Conservation (phyloP, 495 filamentous ascomycete species). For the Diplogelasinospora grovesii region DNA sequence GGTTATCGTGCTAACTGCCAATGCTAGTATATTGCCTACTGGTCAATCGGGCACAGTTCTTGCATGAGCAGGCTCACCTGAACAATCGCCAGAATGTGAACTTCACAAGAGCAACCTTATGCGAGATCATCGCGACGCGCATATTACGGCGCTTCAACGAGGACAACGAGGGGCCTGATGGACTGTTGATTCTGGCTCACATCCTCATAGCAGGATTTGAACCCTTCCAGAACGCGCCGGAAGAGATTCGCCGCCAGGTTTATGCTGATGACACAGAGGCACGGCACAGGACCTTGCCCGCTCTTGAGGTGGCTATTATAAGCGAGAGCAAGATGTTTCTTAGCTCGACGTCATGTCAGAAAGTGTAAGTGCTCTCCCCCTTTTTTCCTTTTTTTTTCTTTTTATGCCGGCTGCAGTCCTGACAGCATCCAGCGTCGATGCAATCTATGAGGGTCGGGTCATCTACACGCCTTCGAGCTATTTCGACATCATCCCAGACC, state of each 20-base stretch:
- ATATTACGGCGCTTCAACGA: constrained; percentile 63
- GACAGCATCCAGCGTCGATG: constrained; percentile 42
- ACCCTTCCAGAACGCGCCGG: constrained; percentile 63
- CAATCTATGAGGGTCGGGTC: constrained; percentile 59
- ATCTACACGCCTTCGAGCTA: constrained; percentile 65
- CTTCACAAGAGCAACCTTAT: constrained; percentile 57
- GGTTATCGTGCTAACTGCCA: no score
- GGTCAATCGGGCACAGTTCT: constrained; percentile 63
- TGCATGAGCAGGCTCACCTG: constrained; percentile 58
- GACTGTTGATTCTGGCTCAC: constrained; percentile 59
- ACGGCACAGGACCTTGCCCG: constrained; percentile 56
- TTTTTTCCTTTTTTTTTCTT: background rate
- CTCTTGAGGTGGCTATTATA: constrained; percentile 65
- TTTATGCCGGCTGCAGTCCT: background rate
- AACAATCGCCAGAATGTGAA: constrained; percentile 64
- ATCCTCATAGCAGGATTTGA: constrained; percentile 68
- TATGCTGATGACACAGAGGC: constrained; percentile 34
- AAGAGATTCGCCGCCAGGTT: constrained; percentile 46
- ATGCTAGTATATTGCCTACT: constrained; percentile 54
- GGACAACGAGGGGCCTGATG: constrained; percentile 51
- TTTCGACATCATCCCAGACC: constrained; percentile 65
- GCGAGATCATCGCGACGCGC: constrained; percentile 60
- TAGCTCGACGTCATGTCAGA: constrained; percentile 60
- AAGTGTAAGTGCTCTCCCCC: constrained; percentile 40
- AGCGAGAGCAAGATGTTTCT: constrained; percentile 62